Base-by-base conservation (phyloP, 257 asterid genomes). In the Asclepias syriaca region DNA sequence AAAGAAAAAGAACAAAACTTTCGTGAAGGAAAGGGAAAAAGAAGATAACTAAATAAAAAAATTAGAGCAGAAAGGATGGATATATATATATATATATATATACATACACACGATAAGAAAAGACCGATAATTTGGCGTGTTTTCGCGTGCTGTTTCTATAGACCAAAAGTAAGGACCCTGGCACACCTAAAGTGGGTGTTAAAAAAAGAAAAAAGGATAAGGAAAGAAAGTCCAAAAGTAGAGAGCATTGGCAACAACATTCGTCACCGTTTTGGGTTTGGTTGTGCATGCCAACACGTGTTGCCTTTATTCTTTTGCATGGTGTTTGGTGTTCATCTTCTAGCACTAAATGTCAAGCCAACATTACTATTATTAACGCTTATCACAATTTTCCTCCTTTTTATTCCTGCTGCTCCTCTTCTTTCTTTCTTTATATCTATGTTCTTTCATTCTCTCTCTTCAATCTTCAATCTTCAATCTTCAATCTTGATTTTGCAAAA, bases 211-310 rank as follows among this genome's bases (percentile, higher is more conserved):
- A n/a, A n/a, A n/a, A n/a, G n/a, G 12, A 45, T 29, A 46, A 32
- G 16, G 66, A 37, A 58, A 75, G 65, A 65, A 58, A 54, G 55
- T 67, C 78, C 75, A 63, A 66, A 71, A 22, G 46, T 22, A 21
- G 18, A 13, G 66, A 22, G 78, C 84, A 34, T 34, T 34, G 39
- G 5, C 39, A 34, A 34, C 39, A 43, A 43, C 48, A 78, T 27
- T 70, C 68, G 69, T 65, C 71, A 76, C 58, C 76, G 78, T 73
- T 43, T 43, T 7, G 48, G 48, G 48, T 43, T 72, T 24, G 72
- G 15, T 65, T 64, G 63, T 65, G 81, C 73, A 73, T 11, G n/a
- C 2, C 69, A 73, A 79, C 96, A 87, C 96, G 96, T 87, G 93
- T 81, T 40, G n/a, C 39, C 65, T 11, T 9, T 40, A 71, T 71